A percentile compares a stretch with the other conserved stretches of the same genome.
These are phyloP conservation scores for Saturnispora zaruensis DNA, from an alignment of 805 yeast species.

Conservation along the genomic window DNA sequence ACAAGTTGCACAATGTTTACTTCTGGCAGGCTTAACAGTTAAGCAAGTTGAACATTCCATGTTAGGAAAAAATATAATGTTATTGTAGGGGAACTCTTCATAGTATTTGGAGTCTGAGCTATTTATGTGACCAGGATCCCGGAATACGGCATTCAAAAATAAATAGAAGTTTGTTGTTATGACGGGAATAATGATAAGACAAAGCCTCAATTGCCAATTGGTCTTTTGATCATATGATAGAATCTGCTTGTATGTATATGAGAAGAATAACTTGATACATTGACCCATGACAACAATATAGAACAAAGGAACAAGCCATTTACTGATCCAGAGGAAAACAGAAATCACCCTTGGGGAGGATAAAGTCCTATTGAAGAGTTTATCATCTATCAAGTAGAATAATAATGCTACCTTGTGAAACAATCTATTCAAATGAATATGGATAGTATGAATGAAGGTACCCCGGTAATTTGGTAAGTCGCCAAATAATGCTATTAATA, in stretches of 20 bases:
- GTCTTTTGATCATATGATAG: slow-evolving; percentile 9
- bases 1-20: slow-evolving; percentile 70
- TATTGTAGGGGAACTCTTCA: slow-evolving; percentile 30
- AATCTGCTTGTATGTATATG: slow-evolving; percentile 16
- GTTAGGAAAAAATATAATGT: slow-evolving; percentile 33
- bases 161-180: slow-evolving; percentile 28
- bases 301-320: slow-evolving; percentile 39
- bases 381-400: slow-evolving; percentile 20
- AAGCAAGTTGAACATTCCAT: slow-evolving; percentile 43
- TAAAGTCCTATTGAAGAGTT: slow-evolving; percentile 20
- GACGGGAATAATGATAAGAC: slow-evolving; percentile 25
- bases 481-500: slow-evolving; percentile 37
- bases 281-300: slow-evolving; percentile 31
- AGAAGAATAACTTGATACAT: slow-evolving; percentile 22
- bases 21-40: slow-evolving; percentile 62
- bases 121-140: slow-evolving; percentile 35
- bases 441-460: slow-evolving; percentile 26
- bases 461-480: slow-evolving; percentile 36
- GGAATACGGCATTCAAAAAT: slow-evolving; percentile 32
- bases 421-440: slow-evolving; percentile 11
- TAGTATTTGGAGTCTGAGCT: slow-evolving; percentile 5
- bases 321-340: slow-evolving; percentile 16
- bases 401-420: neutral
- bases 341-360: slow-evolving; percentile 10
- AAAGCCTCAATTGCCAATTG: slow-evolving; percentile 12